phyloP scores from a whole-genome alignment of 176 grass and related monocot species.

The Lolium multiflorum region DNA sequence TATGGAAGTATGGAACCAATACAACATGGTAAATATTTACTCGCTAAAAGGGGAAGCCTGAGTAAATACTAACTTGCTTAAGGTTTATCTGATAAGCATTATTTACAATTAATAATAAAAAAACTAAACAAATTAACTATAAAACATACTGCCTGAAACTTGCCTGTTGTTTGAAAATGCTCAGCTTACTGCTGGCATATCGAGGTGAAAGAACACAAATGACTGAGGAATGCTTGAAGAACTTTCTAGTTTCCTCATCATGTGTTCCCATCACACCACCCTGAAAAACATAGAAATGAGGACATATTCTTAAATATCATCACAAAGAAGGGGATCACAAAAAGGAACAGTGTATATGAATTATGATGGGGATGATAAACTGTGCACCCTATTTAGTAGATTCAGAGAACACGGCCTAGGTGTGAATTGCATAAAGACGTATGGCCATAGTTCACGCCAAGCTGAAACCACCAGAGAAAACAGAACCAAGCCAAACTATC shows the following conservation, averaged over 20 bases:
- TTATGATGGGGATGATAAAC: constrained; percentile 8
- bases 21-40: constrained; percentile 8
- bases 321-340: not conserved
- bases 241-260: constrained; percentile 94
- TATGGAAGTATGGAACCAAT: not conserved
- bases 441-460: constrained; percentile 6
- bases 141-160: constrained; percentile 35
- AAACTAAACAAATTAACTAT: not conserved
- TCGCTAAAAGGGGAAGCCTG: not conserved
- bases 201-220: constrained; percentile 92
- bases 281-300: constrained; percentile 55
- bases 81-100: constrained; percentile 5
- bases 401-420: not conserved
- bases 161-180: constrained; percentile 98
- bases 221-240: constrained; percentile 98
- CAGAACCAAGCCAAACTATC: constrained; percentile 11
- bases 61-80: not conserved
- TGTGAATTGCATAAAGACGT: not conserved
- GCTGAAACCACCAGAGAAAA: constrained; percentile 20
- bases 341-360: constrained; percentile 20
- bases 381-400: not conserved
- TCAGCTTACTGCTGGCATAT: constrained; percentile 94
- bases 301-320: not conserved
- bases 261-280: constrained; percentile 94
- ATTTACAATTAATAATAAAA: not conserved